A percentile compares a stretch with the other conserved stretches of the same genome.
Evolutionary conservation across 1,284 basidiomycete genomes (phyloP).

Genomic region (Papiliotrema flavescens): DNA sequence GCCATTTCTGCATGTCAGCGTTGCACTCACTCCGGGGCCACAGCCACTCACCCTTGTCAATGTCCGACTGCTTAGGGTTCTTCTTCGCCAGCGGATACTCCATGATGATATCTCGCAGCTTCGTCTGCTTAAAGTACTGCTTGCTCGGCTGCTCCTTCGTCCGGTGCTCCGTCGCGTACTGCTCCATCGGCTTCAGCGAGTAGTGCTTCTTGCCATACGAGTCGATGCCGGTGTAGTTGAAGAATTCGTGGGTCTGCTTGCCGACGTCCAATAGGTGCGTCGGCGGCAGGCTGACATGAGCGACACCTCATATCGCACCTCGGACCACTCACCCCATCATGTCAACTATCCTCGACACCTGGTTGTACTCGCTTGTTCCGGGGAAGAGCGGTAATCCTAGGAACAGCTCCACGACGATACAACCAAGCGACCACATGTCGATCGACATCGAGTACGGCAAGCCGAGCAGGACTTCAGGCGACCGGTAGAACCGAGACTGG

Average conservation of each 20-base stretch:
- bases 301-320: neutral
- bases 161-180: constrained; percentile 92
- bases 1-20: constrained; percentile 69
- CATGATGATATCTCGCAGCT: constrained; percentile 92
- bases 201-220: constrained; percentile 83
- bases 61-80: constrained; percentile 74
- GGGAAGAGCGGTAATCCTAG: constrained; percentile 94
- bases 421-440: constrained; percentile 99
- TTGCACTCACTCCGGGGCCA: too few relatives aligned
- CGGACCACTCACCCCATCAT: constrained; percentile 83
- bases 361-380: constrained; percentile 98
- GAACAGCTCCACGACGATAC: constrained; percentile 98
- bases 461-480: constrained; percentile 93
- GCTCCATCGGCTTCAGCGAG: constrained; percentile 85
- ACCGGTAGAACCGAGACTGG: constrained; percentile 97
- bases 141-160: constrained; percentile 95
- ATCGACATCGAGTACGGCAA: constrained; percentile 90
- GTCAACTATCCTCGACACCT: constrained; percentile 91
- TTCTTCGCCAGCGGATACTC: constrained; percentile 82
- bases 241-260: constrained; percentile 94
- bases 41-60: constrained; percentile 74
- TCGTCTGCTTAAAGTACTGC: constrained; percentile 95
- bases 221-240: constrained; percentile 71
- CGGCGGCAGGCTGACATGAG: constrained; percentile 58
- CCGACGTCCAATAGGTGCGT: constrained; percentile 91